Conservation (phyloP, 306 rosid genomes). For the Castanospermum australe region DNA sequence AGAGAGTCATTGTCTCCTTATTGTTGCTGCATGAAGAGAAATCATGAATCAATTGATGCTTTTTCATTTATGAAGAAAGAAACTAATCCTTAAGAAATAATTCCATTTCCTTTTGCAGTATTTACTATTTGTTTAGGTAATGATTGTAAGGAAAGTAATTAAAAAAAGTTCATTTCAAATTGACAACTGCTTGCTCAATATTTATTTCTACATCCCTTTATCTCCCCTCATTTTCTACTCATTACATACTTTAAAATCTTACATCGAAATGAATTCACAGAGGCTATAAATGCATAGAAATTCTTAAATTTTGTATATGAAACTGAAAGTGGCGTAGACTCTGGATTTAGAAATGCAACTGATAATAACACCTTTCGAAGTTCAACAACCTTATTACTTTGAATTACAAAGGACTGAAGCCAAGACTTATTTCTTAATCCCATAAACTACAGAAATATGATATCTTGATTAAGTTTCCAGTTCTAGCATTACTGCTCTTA, state of each 20-base stretch:
- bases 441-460: neutral
- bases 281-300: neutral
- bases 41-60: neutral
- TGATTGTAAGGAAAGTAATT: neutral
- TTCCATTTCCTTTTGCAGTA: neutral
- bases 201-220: neutral
- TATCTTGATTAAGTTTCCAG: neutral
- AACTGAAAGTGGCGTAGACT: neutral
- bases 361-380: neutral
- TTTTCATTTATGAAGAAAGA: neutral
- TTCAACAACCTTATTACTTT: neutral
- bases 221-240: neutral
- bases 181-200: neutral
- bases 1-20: neutral
- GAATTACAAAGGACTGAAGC: neutral
- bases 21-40: neutral
- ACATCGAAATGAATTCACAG: neutral
- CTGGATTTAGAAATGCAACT: neutral
- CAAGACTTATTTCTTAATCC: neutral
- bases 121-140: no score
- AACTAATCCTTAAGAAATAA: neutral
- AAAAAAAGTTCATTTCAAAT: neutral
- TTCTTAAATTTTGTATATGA: neutral
- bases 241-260: neutral
- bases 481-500: neutral